These are phyloP conservation scores for Ambrosia artemisiifolia DNA, from an alignment of 129 eudicot species.

Conservation along the genomic window DNA sequence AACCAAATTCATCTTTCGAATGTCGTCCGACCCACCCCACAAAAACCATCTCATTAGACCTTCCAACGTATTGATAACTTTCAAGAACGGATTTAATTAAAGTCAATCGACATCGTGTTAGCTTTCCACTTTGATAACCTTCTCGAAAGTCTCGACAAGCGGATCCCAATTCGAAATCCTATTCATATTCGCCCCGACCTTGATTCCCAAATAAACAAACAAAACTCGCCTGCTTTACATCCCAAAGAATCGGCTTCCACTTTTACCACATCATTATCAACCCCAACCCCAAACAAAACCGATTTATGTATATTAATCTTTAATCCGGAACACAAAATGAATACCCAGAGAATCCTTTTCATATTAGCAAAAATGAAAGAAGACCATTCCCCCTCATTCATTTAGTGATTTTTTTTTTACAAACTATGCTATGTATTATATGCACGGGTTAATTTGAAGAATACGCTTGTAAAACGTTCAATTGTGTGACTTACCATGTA, in stretches of 20 bases:
- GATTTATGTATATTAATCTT: background rate
- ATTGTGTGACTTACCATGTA: no score
- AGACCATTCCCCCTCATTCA: slow-evolving; percentile 5
- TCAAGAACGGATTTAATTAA: background rate
- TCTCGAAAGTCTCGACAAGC: background rate
- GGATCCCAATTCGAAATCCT: background rate
- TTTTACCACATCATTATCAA: background rate
- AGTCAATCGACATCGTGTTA: background rate
- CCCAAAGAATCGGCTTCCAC: background rate
- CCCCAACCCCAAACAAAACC: no score
- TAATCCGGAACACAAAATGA: background rate
- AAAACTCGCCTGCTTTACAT: background rate
- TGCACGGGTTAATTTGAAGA: no score
- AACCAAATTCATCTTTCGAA: background rate
- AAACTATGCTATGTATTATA: no score
- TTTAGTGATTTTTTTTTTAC: no score
- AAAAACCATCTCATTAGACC: no score
- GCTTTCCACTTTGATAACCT: background rate
- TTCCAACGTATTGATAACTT: background rate
- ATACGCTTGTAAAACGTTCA: no score
- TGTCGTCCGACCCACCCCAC: no score
- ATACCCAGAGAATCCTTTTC: background rate
- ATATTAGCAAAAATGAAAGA: background rate
- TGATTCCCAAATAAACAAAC: background rate
- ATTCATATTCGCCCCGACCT: background rate